Evolutionary conservation across 2,329 filamentous ascomycete genomes (phyloP), one percentile per base, ranked within the genome.

Genomic region (Cadophora sp.): DNA sequence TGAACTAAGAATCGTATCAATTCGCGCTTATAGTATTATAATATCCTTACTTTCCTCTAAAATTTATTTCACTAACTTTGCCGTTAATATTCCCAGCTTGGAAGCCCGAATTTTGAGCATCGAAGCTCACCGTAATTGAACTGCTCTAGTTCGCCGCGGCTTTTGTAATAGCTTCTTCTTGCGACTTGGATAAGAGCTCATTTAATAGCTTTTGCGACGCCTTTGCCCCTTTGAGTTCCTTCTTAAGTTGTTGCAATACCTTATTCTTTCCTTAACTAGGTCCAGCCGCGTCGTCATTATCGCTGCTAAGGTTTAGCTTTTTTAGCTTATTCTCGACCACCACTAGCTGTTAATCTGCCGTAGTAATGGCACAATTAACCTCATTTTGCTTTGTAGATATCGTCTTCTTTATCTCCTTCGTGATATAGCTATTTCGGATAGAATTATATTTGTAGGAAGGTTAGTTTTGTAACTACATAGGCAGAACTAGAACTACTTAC

Each of bases 361-460:
- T 68, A 36, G 71, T 66, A 45, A 76, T 75, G 59, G 72, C 71
- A 69, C 64, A 55, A 16, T 72, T 72, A 55, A 78, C 66, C 68
- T 75, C 74, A 30, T 58, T 63, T 67, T 77, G 69, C 62, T 71
- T 75, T 67, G 59, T 71, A 67, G 72, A 73, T 69, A 79, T 74
- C 41, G 69, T 73, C 62, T 73, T 71, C 72, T 70, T 76, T n/a
- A 77, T 74, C 59, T 76, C 76, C 68, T 77, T 73, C 24, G 75
- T 75, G 62, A 77, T 70, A 68, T 76, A 68, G 56, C 62, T 75
- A 71, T 77, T 61, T 62, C 73, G 75, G 64, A 78, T 70, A 59
- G 76, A 77, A 68, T 73, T 75, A 62, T 78, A 77, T 69, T 71
- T 73, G 30, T 71, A 67, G 39, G 48, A 70, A 68, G 53, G 61